Percentiles rank a stretch among this genome's conserved stretches.
Evolutionary conservation across 768 basidiomycete species (phyloP).

Genomic region (Boletus rufocinnamomeus): DNA sequence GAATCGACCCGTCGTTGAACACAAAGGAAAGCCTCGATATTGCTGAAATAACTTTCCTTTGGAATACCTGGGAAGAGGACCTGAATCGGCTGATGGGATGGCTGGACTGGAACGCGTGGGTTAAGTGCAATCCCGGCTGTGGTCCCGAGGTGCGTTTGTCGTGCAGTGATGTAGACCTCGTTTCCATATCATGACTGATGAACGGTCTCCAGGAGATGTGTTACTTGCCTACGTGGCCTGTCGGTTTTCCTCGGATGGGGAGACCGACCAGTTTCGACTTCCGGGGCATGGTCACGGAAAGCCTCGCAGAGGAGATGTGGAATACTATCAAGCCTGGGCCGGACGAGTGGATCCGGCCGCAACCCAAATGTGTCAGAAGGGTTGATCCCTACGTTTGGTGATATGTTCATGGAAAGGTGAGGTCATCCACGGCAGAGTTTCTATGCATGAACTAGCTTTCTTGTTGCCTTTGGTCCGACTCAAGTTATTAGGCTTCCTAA

Average conservation of each 20-base stretch:
- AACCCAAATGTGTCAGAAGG: conserved; percentile 24
- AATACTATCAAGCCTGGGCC: background rate
- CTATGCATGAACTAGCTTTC: too few relatives aligned
- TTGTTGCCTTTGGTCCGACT: too few relatives aligned
- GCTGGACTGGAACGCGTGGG: conserved; percentile 57
- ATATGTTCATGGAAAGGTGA: background rate
- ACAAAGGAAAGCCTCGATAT: conserved; percentile 2
- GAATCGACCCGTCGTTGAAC: conserved; percentile 17
- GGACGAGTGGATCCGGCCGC: conserved; percentile 25
- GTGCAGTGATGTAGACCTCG: background rate
- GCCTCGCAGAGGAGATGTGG: background rate
- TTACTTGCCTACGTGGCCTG: conserved; percentile 30
- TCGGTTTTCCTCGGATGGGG: conserved; percentile 7
- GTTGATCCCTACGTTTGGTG: conserved; percentile 9
- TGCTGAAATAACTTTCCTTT: conserved; percentile 8
- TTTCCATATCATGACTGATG: background rate
- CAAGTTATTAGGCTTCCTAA: too few relatives aligned
- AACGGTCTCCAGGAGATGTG: conserved; percentile 24
- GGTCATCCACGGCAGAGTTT: background rate
- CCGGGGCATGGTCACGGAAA: background rate
- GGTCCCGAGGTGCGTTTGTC: conserved; percentile 41
- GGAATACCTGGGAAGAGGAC: conserved; percentile 38
- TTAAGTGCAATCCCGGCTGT: conserved; percentile 50
- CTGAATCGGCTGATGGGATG: conserved; percentile 44
- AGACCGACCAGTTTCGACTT: background rate